phyloP scores from a whole-genome alignment of 2,329 filamentous ascomycete genomes.

The Cryphonectria radicalis region DNA sequence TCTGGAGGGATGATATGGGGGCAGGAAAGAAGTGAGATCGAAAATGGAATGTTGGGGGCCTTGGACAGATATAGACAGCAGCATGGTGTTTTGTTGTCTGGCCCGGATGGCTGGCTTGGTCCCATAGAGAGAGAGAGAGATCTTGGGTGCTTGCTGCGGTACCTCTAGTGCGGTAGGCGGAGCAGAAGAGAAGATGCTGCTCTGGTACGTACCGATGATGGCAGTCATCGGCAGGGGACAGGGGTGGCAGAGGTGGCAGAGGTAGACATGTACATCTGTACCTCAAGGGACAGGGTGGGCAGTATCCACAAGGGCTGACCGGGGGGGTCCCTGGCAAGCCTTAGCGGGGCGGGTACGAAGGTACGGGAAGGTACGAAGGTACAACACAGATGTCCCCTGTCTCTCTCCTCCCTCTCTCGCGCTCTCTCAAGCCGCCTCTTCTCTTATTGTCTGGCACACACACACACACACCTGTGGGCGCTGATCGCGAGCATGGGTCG shows the following conservation, averaged over 20 bases:
- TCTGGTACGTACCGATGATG: background rate
- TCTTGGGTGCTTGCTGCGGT: slow-evolving; percentile 9
- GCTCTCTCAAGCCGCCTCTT: background rate
- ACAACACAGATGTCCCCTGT: background rate
- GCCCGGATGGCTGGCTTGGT: slow-evolving; percentile 12
- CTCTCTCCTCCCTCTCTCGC: background rate
- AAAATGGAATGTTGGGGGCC: slow-evolving; percentile 24
- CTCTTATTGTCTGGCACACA: background rate
- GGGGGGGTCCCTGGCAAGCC: background rate
- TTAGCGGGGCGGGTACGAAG: background rate
- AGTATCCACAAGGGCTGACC: background rate
- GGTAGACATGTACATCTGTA: background rate
- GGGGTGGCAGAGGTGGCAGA: background rate
- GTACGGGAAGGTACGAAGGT: background rate
- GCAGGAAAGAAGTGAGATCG: slow-evolving; percentile 5
- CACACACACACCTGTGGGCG: background rate
- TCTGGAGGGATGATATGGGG: slow-evolving; percentile 18
- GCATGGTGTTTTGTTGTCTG: slow-evolving; percentile 29
- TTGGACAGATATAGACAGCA: slow-evolving; percentile 27
- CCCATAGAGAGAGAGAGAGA: slow-evolving; percentile 14
- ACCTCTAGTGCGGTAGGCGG: slow-evolving; percentile 9
- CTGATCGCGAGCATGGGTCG: background rate
- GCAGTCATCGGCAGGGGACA: background rate
- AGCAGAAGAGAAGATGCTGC: background rate
- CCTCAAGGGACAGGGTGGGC: background rate